Percentiles rank a stretch among this genome's conserved stretches.
These are phyloP conservation scores for Nemophila menziesii DNA, from an alignment of 257 asterid species.

Conservation along the genomic window DNA sequence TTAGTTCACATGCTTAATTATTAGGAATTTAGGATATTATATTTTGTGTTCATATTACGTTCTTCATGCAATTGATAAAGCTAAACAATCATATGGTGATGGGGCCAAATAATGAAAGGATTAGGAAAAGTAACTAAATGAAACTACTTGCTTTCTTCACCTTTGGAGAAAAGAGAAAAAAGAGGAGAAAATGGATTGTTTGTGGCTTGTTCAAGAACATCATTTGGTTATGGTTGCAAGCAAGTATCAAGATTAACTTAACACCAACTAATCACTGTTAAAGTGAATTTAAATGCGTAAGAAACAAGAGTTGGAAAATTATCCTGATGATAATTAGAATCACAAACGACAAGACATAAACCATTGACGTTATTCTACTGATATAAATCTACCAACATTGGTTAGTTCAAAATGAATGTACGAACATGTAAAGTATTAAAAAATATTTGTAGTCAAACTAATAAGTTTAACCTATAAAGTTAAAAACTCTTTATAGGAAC, in stretches of 20 bases:
- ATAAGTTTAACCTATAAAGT: too few relatives aligned
- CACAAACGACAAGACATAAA: too few relatives aligned
- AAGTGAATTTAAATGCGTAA: too few relatives aligned
- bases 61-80: conserved; percentile 2
- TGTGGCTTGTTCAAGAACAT: not conserved
- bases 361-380: too few relatives aligned
- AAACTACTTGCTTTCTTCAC: not conserved
- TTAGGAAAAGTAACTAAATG: conserved; percentile 1
- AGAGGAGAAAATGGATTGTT: not conserved
- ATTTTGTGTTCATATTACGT: conserved; percentile 1
- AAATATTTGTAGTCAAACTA: too few relatives aligned
- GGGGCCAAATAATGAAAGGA: conserved; percentile 1
- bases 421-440: too few relatives aligned
- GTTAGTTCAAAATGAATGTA: too few relatives aligned
- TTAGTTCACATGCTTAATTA: conserved; percentile 13
- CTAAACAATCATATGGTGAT: not conserved
- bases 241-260: not conserved
- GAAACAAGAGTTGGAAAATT: too few relatives aligned
- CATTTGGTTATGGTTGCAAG: not conserved
- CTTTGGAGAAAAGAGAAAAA: not conserved
- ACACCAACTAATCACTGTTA: too few relatives aligned
- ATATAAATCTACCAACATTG: too few relatives aligned
- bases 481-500: too few relatives aligned
- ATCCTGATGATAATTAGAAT: too few relatives aligned
- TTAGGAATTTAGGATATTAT: not conserved